Conservation (phyloP, 768 basidiomycete species). For the Kwoniella sp. region DNA sequence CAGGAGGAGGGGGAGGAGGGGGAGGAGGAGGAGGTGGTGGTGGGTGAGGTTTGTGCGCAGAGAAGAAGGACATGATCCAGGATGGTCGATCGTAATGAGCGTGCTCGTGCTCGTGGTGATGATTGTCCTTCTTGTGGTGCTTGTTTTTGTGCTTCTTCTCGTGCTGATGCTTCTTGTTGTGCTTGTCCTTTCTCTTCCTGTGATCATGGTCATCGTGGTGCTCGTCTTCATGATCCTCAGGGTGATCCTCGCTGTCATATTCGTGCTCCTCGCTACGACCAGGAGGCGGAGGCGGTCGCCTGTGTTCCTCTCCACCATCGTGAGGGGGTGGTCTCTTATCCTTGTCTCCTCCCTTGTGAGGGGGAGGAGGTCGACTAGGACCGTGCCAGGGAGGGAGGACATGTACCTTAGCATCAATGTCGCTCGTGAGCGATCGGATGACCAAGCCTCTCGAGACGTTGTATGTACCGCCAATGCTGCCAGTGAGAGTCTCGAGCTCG, state of each 20-base stretch:
- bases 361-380: constrained; percentile 9
- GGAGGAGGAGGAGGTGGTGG: not conserved
- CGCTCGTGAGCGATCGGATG: constrained; percentile 32
- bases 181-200: constrained; percentile 13
- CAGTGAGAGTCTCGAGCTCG: constrained; percentile 23
- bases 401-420: constrained; percentile 41
- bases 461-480: constrained; percentile 35
- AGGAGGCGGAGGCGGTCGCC: not conserved
- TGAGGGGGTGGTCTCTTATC: constrained; percentile 12
- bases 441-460: constrained; percentile 35
- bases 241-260: not conserved
- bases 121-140: constrained; percentile 15
- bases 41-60: not conserved
- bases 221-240: constrained; percentile 10
- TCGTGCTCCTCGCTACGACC: no score
- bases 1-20: not conserved
- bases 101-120: constrained; percentile 21
- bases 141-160: constrained; percentile 16
- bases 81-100: not conserved
- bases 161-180: constrained; percentile 22
- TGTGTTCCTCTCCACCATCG: not conserved
- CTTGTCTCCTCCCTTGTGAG: constrained; percentile 12
- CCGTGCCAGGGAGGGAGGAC: constrained; percentile 28
- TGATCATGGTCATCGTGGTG: constrained; percentile 13
- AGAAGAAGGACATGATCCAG: not conserved